These are phyloP conservation scores for Entonaema liquescens DNA, from an alignment of 495 filamentous ascomycete genomes.

Conservation along the genomic window DNA sequence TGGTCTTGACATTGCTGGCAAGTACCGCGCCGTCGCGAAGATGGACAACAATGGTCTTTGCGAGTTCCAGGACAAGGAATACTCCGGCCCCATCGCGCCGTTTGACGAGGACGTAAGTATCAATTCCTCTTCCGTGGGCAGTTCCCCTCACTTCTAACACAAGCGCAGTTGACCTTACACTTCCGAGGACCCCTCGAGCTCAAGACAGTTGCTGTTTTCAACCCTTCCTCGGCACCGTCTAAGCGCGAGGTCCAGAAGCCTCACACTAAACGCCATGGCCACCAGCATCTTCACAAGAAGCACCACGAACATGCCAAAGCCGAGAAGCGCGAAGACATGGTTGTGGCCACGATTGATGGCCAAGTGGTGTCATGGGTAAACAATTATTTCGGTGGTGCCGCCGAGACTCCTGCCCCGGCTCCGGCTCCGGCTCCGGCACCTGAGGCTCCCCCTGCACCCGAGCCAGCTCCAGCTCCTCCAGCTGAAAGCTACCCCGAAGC, in stretches of 20 bases:
- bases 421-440: not conserved
- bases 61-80: constrained; percentile 54
- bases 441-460: not conserved
- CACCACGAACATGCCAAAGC: constrained; percentile 40
- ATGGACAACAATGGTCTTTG: constrained; percentile 70
- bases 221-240: constrained; percentile 43
- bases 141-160: constrained; percentile 18
- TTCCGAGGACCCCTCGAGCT: constrained; percentile 73
- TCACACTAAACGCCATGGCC: constrained; percentile 50
- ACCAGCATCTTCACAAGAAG: constrained; percentile 48
- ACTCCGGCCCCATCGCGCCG: constrained; percentile 67
- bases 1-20: constrained; percentile 63
- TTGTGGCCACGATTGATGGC: constrained; percentile 71
- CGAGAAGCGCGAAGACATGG: constrained; percentile 43
- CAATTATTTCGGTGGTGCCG: constrained; percentile 57
- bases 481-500: not conserved
- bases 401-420: constrained; percentile 19
- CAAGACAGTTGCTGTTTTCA: constrained; percentile 71
- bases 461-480: not conserved
- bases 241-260: constrained; percentile 41
- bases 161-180: constrained; percentile 68
- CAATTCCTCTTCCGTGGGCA: constrained; percentile 8
- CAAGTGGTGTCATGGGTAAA: constrained; percentile 70
- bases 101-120: constrained; percentile 70
- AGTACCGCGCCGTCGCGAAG: constrained; percentile 64